Evolutionary conservation across 169 alveolate species (phyloP).

Genomic region (Plasmodium falciparum): DNA sequence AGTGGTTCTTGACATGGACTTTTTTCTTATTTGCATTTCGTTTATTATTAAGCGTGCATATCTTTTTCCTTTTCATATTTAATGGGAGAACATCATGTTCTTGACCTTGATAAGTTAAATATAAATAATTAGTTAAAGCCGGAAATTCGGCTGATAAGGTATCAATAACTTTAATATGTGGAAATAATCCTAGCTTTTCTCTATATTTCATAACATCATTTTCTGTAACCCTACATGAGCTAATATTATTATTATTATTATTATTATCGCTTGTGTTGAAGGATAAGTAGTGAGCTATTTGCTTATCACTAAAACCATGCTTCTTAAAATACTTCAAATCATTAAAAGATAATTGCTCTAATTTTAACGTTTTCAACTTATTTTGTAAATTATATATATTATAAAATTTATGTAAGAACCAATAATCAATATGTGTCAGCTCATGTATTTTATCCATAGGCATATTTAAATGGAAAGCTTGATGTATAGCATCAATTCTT

Average conservation of each 20-base stretch:
- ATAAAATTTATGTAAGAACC: constrained; percentile 89
- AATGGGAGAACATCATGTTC: constrained; percentile 87
- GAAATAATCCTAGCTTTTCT: constrained; percentile 78
- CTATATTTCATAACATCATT: constrained; percentile 83
- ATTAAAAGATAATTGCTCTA: constrained; percentile 64
- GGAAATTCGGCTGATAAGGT: constrained; percentile 93
- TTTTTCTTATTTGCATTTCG: background rate
- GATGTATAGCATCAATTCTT: constrained; percentile 88
- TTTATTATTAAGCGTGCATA: background rate
- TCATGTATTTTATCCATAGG: constrained; percentile 85
- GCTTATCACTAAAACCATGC: constrained; percentile 88
- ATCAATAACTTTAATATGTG: constrained; percentile 89
- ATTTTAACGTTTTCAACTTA: constrained; percentile 27
- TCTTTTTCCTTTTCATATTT: constrained; percentile 61
- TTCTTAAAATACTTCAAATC: constrained; percentile 81
- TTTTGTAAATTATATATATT: constrained; percentile 78
- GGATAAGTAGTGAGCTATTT: constrained; percentile 77
- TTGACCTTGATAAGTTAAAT: constrained; percentile 88
- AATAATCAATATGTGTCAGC: constrained; percentile 87
- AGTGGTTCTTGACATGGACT: background rate
- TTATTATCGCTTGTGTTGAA: constrained; percentile 2
- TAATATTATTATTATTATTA: no score
- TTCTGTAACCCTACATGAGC: constrained; percentile 71
- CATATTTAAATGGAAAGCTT: constrained; percentile 88
- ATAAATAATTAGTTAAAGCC: constrained; percentile 90